Conservation (phyloP, 495 filamentous ascomycete species). For the Acidomyces sp. region DNA sequence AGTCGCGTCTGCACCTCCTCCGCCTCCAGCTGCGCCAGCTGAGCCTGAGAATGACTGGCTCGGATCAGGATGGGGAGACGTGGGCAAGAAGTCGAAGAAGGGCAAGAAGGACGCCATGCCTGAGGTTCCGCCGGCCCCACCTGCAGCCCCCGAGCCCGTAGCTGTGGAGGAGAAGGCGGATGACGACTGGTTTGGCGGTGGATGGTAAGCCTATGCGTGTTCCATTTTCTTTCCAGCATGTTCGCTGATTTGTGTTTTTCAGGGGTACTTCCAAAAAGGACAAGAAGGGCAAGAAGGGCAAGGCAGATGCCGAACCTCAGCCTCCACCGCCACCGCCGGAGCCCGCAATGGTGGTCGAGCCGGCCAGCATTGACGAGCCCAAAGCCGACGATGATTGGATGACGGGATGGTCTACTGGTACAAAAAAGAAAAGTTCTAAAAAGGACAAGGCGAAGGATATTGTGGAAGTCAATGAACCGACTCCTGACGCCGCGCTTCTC, state of each 20-base stretch:
- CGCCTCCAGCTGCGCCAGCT: slow-evolving; percentile 10
- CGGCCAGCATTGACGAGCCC: slow-evolving; percentile 27
- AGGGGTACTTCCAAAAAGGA: slow-evolving; percentile 28
- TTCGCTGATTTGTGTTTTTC: too few relatives aligned
- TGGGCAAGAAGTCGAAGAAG: slow-evolving; percentile 23
- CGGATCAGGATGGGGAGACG: slow-evolving; percentile 1
- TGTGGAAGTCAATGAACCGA: slow-evolving; percentile 15
- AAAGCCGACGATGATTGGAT: slow-evolving; percentile 25
- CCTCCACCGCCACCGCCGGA: slow-evolving; percentile 18
- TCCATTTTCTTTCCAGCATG: too few relatives aligned
- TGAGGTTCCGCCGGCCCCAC: slow-evolving; percentile 7
- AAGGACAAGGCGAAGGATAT: slow-evolving; percentile 19
- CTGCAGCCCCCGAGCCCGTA: slow-evolving; percentile 14
- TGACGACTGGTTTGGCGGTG: slow-evolving; percentile 10
- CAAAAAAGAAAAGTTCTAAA: slow-evolving; percentile 32
- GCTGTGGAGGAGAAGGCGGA: slow-evolving; percentile 4
- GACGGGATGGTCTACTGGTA: slow-evolving; percentile 16
- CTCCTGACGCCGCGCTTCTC: slow-evolving; percentile 10
- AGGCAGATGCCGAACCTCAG: slow-evolving; percentile 19
- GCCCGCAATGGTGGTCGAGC: slow-evolving; percentile 19
- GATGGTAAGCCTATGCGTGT: too few relatives aligned
- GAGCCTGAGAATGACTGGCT: neutral
- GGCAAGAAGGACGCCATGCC: slow-evolving; percentile 16
- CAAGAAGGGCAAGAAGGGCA: slow-evolving; percentile 32
- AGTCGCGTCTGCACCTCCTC: slow-evolving; percentile 6